Base-by-base conservation (phyloP, 805 yeast species). In the Pichia insulana region DNA sequence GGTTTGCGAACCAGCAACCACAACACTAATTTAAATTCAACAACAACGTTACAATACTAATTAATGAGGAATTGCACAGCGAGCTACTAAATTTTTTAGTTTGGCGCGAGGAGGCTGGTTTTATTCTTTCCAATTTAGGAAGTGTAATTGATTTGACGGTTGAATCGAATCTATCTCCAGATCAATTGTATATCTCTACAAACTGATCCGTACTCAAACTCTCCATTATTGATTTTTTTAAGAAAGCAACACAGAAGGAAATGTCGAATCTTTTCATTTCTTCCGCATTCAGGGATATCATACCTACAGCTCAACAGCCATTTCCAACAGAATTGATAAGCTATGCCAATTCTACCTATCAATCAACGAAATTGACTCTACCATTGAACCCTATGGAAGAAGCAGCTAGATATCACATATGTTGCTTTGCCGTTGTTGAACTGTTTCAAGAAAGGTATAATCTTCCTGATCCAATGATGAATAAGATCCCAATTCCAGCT, bases 381-480 rank as follows among this genome's bases (percentile, higher is more conserved):
- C 53, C 55, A 1, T 56, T 82, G 18, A 69, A 74, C 12, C 68
- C 69, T 20, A 68, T 68, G 32, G 74, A 76, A 40, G 89, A 83
- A 48, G 63, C 73, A 2, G 87, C 86, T 2, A 64, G 90, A 41
- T 70, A 70, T 42, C 89, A 83, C 55, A 56, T 83, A 11, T 78
- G 87, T 56, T 83, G 87, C 5, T 74, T 64, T 47, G 55, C 81
- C 19, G 80, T 84, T 0, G 71, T 73, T 12, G 78, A 76, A 44
- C 67, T 68, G 47, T 68, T 73, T 34, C 62, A 63, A 11, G 60
- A 63, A 10, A 60, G 60, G 30, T 62, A 73, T 34, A 58, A 67
- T 3, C 62, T 77, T 8, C 73, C 81, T 1, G 62, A 63, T 3
- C 83, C 82, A 7, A 63, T 63, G 28, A 40, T 65, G 30, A 70